Evolutionary conservation across 768 basidiomycete genomes (phyloP), one percentile per base, ranked within the genome.

Genomic region (Galerina sulciceps): DNA sequence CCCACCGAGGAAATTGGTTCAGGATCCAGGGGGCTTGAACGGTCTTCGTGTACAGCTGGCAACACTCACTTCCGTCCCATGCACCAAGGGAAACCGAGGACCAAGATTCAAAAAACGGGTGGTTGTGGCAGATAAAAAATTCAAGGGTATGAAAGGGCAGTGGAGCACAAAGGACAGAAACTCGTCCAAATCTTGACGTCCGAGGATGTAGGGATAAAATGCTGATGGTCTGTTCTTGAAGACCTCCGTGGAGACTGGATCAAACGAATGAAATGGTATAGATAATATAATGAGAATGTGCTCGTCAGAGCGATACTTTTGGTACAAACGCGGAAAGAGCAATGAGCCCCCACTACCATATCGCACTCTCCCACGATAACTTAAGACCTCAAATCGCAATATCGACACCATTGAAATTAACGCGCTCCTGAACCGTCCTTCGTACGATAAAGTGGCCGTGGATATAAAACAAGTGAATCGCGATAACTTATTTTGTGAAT

Each of bases 401-500:
- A 26, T 20, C 53, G 22, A 44, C 36, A 44, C 26, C 56, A 14
- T 23, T 17, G 6, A 5, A 13, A 14, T 37, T 38, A 40, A 20
- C 13, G 37, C 17, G 37, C 18, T 4, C 13, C n/a, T 36, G 48
- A 36, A 37, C 35, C 17, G 17, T 20, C 35, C 48, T 18, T 10
- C 22, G 10, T 23, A 22, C 40, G 34, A 38, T 17, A 52, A 6
- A 15, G 42, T 50, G 37, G 37, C 53, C 53, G 46, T 26, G 22
- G 18, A 41, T 36, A 23, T 11, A 61, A 18, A 54, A 54, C 26
- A 43, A 31, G 48, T 43, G 10, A 45, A 38, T 47, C 41, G 59
- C 20, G 34, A 35, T 22, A 35, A 31, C 63, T 77, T 82, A 95
- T 75, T 93, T 94, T 64, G 92, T 89, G 75, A 96, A 93, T 45